A percentile compares a stretch with the other conserved stretches of the same genome.
Evolutionary conservation across 2,329 filamentous ascomycete genomes (phyloP).

Genomic region (Onygenales sp.): DNA sequence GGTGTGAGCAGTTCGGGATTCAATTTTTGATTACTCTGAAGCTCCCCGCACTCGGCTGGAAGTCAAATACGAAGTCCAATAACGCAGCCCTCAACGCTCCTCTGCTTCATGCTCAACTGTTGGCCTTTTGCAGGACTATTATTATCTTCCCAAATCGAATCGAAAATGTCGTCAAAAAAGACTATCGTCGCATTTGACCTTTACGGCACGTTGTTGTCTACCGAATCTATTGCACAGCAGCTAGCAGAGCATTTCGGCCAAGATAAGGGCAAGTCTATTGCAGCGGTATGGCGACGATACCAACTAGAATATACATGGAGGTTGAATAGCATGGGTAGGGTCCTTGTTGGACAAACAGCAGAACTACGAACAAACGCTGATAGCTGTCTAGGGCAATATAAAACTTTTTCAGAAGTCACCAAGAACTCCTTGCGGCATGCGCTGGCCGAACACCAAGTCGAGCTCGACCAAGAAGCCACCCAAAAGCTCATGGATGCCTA

Average conservation of each 20-base stretch:
- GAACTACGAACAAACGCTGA: not conserved
- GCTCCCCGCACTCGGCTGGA: no score
- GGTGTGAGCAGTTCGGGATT: no score
- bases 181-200: conserved; percentile 61
- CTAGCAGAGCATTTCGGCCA: conserved; percentile 49
- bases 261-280: conserved; percentile 48
- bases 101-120: not conserved
- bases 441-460: conserved; percentile 45
- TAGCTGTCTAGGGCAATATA: conserved; percentile 44
- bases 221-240: conserved; percentile 55
- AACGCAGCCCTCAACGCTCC: not conserved
- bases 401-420: conserved; percentile 55
- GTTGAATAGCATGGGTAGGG: conserved; percentile 61
- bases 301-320: conserved; percentile 74
- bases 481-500: conserved; percentile 53
- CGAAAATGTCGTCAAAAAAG: conserved; percentile 14
- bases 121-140: not conserved
- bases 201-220: conserved; percentile 66
- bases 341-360: not conserved
- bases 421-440: conserved; percentile 54
- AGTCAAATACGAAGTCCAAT: not conserved
- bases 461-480: conserved; percentile 37
- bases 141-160: not conserved
- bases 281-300: conserved; percentile 55
- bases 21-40: no score